Base-by-base conservation (phyloP, 192 early-diverging fungal genomes). In the Rhizophagus sp. region DNA sequence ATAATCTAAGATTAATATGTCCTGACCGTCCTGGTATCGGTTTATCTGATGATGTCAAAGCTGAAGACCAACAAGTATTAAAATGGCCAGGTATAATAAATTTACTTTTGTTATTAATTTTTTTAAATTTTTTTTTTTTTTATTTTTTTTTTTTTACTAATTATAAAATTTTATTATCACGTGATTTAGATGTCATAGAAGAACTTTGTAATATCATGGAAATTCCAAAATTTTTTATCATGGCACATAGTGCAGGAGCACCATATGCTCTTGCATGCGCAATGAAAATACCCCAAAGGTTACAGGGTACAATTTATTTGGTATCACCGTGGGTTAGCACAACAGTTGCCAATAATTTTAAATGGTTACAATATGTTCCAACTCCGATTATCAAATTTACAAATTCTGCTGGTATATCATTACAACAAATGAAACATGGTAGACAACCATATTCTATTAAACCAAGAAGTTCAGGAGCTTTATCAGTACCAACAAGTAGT, bases 181-280 rank as follows among this genome's bases (percentile, higher is more conserved):
- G 50, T 82, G 17, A 70, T 78, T 24, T 85, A 82, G 84, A 81
- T 57, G 84, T 85, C 71, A 82, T 85, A 22, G 82, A 81, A 9
- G 84, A 85, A 61, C 83, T 85, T 81, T 82, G 82, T 17, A 65
- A 85, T 66, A 81, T 82, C 4, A 80, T 85, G 68, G 83, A 83
- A 66, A 85, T 85, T 78, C 80, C 82, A 79, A 83, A 85, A 71
- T 85, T 85, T 62, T 85, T 82, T 6, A 72, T 85, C 33, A 85
- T 85, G 81, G 84, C 82, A 15, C 84, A 85, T 75, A 83, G 81
- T 33, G 83, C 82, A 73, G 84, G 84, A 33, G 84, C 84, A 22
- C 83, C 83, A 62, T 83, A 85, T 62, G 84, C 84, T 25, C 83
- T 85, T 80, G 82, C 84, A 49, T 85, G 84, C 74, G 84, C 82